These are phyloP conservation scores for Suhomyces vadensis DNA, from an alignment of 805 yeast species.

Conservation along the genomic window DNA sequence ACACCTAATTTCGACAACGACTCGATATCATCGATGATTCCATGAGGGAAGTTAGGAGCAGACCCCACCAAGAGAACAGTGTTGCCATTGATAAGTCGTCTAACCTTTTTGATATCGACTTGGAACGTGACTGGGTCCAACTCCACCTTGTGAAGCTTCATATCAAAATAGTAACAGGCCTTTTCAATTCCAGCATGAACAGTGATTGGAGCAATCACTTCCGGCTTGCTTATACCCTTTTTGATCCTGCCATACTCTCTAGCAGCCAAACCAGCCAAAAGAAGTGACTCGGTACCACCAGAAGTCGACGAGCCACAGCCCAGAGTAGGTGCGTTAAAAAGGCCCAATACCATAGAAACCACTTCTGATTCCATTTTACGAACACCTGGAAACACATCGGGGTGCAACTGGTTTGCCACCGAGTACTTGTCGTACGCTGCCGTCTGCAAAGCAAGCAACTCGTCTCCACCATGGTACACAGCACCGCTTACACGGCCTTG, in stretches of 20 bases:
- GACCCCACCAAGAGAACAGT: conserved; percentile 88
- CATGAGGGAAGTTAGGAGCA: conserved; percentile 97
- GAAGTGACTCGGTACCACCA: conserved; percentile 93
- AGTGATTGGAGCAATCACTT: conserved; percentile 84
- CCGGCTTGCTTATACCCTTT: conserved; percentile 67
- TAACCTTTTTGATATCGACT: conserved; percentile 65
- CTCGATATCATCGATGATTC: conserved; percentile 87
- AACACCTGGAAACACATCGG: conserved; percentile 95
- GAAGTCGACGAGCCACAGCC: conserved; percentile 76
- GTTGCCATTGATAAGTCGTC: conserved; percentile 66
- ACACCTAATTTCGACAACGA: conserved; percentile 64
- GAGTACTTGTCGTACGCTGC: conserved; percentile 73
- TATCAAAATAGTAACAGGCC: conserved; percentile 88
- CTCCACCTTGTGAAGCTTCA: conserved; percentile 79
- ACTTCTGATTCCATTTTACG: conserved; percentile 96
- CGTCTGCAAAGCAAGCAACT: conserved; percentile 70
- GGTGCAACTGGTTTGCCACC: conserved; percentile 93
- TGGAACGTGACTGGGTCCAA: conserved; percentile 65
- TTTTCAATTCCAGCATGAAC: conserved; percentile 95
- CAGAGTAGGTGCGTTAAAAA: conserved; percentile 73
- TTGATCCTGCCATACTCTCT: conserved; percentile 66
- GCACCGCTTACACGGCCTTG: conserved; percentile 91
- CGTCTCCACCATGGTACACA: conserved; percentile 93
- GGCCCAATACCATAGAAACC: conserved; percentile 80
- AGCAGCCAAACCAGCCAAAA: conserved; percentile 86